Evolutionary conservation across 768 basidiomycete species (phyloP).

Genomic region (Inosperma sp.): DNA sequence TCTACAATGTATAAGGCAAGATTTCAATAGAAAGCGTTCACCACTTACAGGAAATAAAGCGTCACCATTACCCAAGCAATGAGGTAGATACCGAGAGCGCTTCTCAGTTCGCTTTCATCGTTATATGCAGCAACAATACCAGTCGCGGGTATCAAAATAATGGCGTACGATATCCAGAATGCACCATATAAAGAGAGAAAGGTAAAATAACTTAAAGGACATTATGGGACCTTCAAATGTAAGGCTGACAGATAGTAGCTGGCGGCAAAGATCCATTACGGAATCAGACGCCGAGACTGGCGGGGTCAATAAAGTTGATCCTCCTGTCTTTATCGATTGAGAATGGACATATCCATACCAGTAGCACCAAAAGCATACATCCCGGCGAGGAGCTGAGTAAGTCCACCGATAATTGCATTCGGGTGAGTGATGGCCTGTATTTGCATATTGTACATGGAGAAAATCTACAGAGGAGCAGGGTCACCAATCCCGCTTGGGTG

Average conservation of each 20-base stretch:
- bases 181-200: slow-evolving; percentile 82
- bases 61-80: slow-evolving; percentile 72
- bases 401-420: slow-evolving; percentile 79
- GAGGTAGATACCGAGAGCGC: slow-evolving; percentile 70
- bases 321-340: not conserved
- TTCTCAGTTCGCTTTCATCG: slow-evolving; percentile 33
- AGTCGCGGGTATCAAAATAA: slow-evolving; percentile 64
- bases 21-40: not conserved
- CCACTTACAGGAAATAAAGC: slow-evolving; percentile 56
- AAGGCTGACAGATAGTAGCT: not conserved
- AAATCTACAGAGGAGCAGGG: slow-evolving; percentile 34
- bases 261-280: not conserved
- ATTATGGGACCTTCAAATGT: not conserved
- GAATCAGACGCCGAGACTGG: not conserved
- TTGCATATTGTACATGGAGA: slow-evolving; percentile 67
- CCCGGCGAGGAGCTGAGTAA: slow-evolving; percentile 81
- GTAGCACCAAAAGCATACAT: slow-evolving; percentile 79
- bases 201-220: slow-evolving; percentile 23
- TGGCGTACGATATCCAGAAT: slow-evolving; percentile 84
- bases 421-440: slow-evolving; percentile 50
- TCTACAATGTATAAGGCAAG: slow-evolving; percentile 18
- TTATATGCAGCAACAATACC: slow-evolving; percentile 57
- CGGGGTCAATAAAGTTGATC: not conserved
- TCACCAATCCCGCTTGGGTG: not conserved
- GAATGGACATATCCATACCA: slow-evolving; percentile 44